A percentile compares a stretch with the other conserved stretches of the same genome.
Evolutionary conservation across 345 rosid species (phyloP).

Genomic region (Salix suchowensis): DNA sequence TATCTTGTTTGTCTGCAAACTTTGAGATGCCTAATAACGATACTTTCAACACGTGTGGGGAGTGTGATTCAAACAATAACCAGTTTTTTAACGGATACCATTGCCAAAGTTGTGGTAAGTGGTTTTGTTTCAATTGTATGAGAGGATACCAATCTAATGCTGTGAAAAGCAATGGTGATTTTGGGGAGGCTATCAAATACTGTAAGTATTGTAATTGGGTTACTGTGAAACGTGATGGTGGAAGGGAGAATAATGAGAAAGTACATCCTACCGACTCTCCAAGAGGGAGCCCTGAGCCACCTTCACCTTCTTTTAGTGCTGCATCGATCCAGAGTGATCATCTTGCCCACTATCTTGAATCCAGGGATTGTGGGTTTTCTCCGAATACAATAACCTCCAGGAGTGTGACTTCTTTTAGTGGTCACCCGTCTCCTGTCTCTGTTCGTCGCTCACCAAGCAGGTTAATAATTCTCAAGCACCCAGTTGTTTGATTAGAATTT

Average conservation of each 20-base stretch:
- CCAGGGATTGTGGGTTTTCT: conserved; percentile 46
- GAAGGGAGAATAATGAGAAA: conserved; percentile 56
- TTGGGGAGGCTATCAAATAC: conserved; percentile 26
- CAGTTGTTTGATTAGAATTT: background rate
- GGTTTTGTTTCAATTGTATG: conserved; percentile 52
- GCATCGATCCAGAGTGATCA: conserved; percentile 37
- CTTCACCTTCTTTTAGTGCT: conserved; percentile 39
- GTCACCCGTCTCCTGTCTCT: conserved; percentile 40
- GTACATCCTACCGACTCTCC: conserved; percentile 64
- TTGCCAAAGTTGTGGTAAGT: conserved; percentile 62
- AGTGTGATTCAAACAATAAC: conserved; percentile 37
- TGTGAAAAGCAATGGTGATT: conserved; percentile 9
- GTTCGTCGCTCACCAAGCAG: conserved; percentile 56
- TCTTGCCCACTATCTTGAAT: conserved; percentile 45
- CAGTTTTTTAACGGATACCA: conserved; percentile 32
- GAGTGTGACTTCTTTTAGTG: conserved; percentile 39
- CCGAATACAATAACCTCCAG: conserved; percentile 28
- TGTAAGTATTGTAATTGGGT: conserved; percentile 64
- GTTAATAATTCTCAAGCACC: conserved; percentile 26
- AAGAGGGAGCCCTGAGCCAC: conserved; percentile 62
- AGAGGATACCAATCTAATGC: conserved; percentile 24
- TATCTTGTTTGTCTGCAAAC: conserved; percentile 24
- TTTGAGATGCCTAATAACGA: conserved; percentile 44
- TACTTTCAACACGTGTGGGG: conserved; percentile 39
- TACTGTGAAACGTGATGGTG: conserved; percentile 30